A percentile compares a stretch with the other conserved stretches of the same genome.
Evolutionary conservation across 2,329 filamentous ascomycete species (phyloP).

Genomic region (Ophiognomonia clavigignenti-juglandacearum): DNA sequence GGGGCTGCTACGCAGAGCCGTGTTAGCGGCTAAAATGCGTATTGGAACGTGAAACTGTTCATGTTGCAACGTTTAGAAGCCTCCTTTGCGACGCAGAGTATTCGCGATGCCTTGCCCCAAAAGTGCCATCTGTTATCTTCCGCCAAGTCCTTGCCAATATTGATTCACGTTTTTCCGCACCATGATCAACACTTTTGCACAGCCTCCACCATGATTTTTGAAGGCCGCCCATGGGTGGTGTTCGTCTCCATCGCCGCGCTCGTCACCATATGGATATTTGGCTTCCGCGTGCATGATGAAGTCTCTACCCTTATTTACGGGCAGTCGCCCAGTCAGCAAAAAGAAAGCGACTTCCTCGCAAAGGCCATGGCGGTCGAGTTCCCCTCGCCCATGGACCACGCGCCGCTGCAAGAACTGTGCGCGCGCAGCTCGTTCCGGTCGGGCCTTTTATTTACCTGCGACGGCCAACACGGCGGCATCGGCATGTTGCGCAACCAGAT

Average conservation of each 20-base stretch:
- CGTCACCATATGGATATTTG: constrained; percentile 13
- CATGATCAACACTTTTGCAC: too few relatives aligned
- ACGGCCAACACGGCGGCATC: constrained; percentile 33
- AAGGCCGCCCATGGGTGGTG: constrained; percentile 13
- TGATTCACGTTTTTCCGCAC: too few relatives aligned
- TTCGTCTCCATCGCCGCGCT: constrained; percentile 11
- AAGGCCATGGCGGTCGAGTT: constrained; percentile 29
- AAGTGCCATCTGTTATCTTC: too few relatives aligned
- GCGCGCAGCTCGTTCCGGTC: constrained; percentile 26
- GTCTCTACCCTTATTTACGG: constrained; percentile 11
- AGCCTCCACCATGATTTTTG: constrained; percentile 9
- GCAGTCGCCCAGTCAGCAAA: constrained; percentile 6
- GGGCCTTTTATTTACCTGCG: constrained; percentile 33
- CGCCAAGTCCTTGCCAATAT: too few relatives aligned
- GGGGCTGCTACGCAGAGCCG: too few relatives aligned
- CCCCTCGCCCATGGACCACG: constrained; percentile 28
- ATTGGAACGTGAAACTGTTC: neutral
- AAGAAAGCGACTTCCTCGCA: constrained; percentile 20
- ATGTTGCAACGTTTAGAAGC: neutral
- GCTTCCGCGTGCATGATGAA: constrained; percentile 13
- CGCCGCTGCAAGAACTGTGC: constrained; percentile 29
- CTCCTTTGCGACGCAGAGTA: neutral
- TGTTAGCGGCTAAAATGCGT: too few relatives aligned
- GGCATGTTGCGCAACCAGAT: constrained; percentile 36
- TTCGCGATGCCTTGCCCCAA: neutral